Base-by-base conservation (phyloP, 2,329 filamentous ascomycete genomes). In the Falciphora oryzae region DNA sequence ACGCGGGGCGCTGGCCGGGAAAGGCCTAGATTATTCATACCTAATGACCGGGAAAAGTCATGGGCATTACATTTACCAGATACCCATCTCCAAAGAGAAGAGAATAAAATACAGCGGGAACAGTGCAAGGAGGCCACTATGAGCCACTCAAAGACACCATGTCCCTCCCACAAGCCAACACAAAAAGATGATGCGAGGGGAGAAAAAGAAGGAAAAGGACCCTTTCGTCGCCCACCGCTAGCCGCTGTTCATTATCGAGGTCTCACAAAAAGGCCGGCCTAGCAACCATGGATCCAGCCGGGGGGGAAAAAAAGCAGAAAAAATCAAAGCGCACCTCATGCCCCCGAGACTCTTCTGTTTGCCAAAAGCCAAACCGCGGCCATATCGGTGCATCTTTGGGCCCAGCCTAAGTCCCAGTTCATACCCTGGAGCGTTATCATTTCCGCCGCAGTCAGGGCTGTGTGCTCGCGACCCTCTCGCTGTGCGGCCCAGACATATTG, bases 331-430 rank as follows among this genome's bases (percentile, higher is more conserved):
- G 10, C 44, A 10, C 44, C 8, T 53, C 44, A 53, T 53, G 22
- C 44, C 18, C 22, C 44, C 11, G 44, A 25, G 44, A 4, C 44
- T 53, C 44, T 8, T 25, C 44, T 25, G n/a, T 22, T n/a, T n/a
- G 44, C 18, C 7, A 53, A 60, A 28, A 60, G 27, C 58, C 58
- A 60, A 60, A 60, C 58, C 14, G 58, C 58, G 10, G 58, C 58
- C 28, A 31, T 60, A 6, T 60, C 58, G 31, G 58, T 60, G 31
- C 58, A 60, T 18, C 29, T 61, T 38, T 59, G 57, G 1, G 64
- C 68, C 66, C 68, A 68, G 27, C 66, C 58, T 60, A 70, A 22
- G 65, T 69, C 68, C 67, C 68, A 69, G 31, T 66, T 66, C 28
- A 70, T 63, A 22, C 32, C 58, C 65, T 68, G 65, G 57, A 71